Evolutionary conservation across 257 asterid species (phyloP).

Genomic region (Orobanche coerulescens): DNA sequence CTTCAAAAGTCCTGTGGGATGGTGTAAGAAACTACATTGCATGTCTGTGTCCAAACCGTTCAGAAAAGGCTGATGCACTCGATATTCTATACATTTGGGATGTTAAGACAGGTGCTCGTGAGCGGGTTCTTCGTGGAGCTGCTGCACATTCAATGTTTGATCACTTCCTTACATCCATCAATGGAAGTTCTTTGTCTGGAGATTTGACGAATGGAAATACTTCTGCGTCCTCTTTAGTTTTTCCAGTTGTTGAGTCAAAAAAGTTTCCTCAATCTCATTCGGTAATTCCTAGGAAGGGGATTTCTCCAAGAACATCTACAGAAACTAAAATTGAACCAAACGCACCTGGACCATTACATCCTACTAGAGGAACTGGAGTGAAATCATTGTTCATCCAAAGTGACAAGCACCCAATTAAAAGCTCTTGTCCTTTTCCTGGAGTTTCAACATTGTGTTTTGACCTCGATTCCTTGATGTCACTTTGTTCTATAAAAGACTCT

Average conservation of each 20-base stretch:
- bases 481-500: slow-evolving; percentile 47
- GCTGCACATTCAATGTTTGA: slow-evolving; percentile 95
- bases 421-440: slow-evolving; percentile 93
- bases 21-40: slow-evolving; percentile 79
- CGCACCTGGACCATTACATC: slow-evolving; percentile 24
- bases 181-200: slow-evolving; percentile 33
- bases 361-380: slow-evolving; percentile 28
- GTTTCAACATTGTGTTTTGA: slow-evolving; percentile 72
- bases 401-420: slow-evolving; percentile 57
- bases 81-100: slow-evolving; percentile 93
- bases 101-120: slow-evolving; percentile 93
- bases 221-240: slow-evolving; percentile 69
- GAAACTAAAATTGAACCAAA: slow-evolving; percentile 24
- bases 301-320: slow-evolving; percentile 28
- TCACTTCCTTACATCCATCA: slow-evolving; percentile 53
- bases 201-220: slow-evolving; percentile 49
- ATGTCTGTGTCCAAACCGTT: slow-evolving; percentile 67
- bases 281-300: slow-evolving; percentile 32
- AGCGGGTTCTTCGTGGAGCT: slow-evolving; percentile 85
- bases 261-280: slow-evolving; percentile 37
- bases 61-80: slow-evolving; percentile 49
- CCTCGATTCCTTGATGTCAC: slow-evolving; percentile 67
- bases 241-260: slow-evolving; percentile 48
- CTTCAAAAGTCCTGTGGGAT: slow-evolving; percentile 86
- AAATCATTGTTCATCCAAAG: slow-evolving; percentile 38